These are phyloP conservation scores for Chaetomiaceae sp. DNA, from an alignment of 2,329 filamentous ascomycete genomes.

Conservation along the genomic window DNA sequence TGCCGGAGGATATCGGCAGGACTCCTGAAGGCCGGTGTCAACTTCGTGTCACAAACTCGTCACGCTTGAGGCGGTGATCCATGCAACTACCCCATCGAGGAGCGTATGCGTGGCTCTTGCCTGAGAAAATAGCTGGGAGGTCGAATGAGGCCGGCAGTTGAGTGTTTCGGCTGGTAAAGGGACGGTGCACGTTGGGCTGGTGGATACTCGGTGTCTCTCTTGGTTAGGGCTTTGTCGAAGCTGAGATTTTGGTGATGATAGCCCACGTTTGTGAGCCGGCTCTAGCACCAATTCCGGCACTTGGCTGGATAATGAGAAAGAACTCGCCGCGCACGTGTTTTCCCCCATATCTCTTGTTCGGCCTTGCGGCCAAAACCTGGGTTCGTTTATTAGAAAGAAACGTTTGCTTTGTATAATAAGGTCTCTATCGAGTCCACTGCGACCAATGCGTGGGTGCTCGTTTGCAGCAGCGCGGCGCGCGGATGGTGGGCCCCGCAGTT, in stretches of 20 bases:
- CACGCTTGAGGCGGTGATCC: background rate
- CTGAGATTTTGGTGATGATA: background rate
- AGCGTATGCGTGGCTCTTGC: background rate
- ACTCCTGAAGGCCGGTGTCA: background rate
- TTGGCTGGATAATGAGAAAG: background rate
- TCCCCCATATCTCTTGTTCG: background rate
- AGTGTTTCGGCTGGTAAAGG: background rate
- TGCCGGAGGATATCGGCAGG: background rate
- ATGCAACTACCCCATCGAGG: background rate
- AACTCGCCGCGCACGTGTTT: conserved; percentile 5
- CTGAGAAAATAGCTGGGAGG: too few species aligned
- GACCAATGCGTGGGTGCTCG: too few species aligned
- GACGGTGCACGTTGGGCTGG: background rate
- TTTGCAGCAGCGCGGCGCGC: too few species aligned
- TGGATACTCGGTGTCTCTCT: conserved; percentile 4
- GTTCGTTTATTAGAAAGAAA: too few species aligned
- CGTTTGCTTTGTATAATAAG: background rate
- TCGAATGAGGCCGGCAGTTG: background rate
- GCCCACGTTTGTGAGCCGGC: background rate
- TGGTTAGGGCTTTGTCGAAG: background rate
- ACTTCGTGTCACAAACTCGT: too few species aligned
- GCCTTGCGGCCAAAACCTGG: background rate
- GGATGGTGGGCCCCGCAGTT: too few species aligned
- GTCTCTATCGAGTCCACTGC: background rate
- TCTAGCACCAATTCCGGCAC: background rate